Evolutionary conservation across 805 yeast genomes (phyloP).

Genomic region (Metahyphopichia silvanorum): DNA sequence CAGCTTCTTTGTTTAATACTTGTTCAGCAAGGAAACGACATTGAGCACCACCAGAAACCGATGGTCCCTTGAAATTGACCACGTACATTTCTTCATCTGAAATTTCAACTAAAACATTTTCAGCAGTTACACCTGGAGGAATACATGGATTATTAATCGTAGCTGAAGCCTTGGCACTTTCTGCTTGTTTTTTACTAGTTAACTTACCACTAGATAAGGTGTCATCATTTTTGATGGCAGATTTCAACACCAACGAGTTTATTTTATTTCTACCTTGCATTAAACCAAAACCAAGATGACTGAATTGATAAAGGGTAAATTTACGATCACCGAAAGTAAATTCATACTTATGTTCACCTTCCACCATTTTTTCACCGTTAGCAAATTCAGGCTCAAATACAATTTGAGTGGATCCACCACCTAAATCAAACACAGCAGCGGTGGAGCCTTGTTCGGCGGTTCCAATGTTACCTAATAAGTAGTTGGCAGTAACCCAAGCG

Average conservation of each 20-base stretch:
- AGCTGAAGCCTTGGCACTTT: slow-evolving; percentile 38
- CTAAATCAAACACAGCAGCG: slow-evolving; percentile 95
- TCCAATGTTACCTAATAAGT: slow-evolving; percentile 90
- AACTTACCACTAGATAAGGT: slow-evolving; percentile 20
- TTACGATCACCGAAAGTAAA: slow-evolving; percentile 78
- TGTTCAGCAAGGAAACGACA: slow-evolving; percentile 84
- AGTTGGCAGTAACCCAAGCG: slow-evolving; percentile 98
- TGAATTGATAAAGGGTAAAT: slow-evolving; percentile 84
- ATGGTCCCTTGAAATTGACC: slow-evolving; percentile 65
- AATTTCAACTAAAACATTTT: slow-evolving; percentile 58
- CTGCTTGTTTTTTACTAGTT: slow-evolving; percentile 25
- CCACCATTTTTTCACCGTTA: slow-evolving; percentile 59
- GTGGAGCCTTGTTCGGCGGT: slow-evolving; percentile 71
- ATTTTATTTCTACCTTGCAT: slow-evolving; percentile 90
- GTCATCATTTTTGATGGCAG: slow-evolving; percentile 33
- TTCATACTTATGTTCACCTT: slow-evolving; percentile 85
- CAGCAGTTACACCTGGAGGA: slow-evolving; percentile 69
- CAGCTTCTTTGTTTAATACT: slow-evolving; percentile 77
- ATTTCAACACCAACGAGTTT: slow-evolving; percentile 59
- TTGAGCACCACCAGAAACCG: slow-evolving; percentile 59
- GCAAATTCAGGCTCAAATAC: slow-evolving; percentile 90
- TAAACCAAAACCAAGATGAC: slow-evolving; percentile 94
- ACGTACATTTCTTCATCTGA: slow-evolving; percentile 41
- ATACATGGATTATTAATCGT: slow-evolving; percentile 78
- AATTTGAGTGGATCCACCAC: slow-evolving; percentile 98